Base-by-base conservation (phyloP, 139 green algal genomes). In the Chlamydomonas schloesseri region DNA sequence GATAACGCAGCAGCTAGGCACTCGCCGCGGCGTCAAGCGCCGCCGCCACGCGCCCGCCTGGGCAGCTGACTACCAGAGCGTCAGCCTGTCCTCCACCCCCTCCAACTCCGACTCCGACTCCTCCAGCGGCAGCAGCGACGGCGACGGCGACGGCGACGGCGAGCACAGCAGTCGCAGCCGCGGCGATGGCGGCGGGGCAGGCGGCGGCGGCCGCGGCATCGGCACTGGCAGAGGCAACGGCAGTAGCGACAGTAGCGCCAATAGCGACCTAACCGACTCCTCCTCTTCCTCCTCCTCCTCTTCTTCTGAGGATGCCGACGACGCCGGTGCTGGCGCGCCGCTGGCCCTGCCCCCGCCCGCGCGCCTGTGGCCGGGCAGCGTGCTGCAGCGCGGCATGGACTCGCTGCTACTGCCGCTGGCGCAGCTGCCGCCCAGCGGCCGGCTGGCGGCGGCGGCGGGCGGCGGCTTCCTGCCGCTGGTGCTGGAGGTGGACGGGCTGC, bases 401-500 rank as follows among this genome's bases (percentile, higher is more conserved):
- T 57, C 74, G 24, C 53, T 81, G 74, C 55, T 53, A 28, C 31
- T 81, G 55, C 74, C 53, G 8, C 17, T 20, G 13, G 34, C 23
- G 23, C 74, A 81, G 31, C 74, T 81, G 33, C 74, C 74, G 74
- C 55, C 31, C 0, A n/a, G 0, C 9, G 74, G 33, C 5, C 53
- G 50, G n/a, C 15, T 31, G 53, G 9, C 29, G 20, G 14, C n/a
- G 58, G 46, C 65, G 62, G 82, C 28, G 2, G 14, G 4, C 33
- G 68, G 57, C 36, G 71, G 64, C 46, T 34, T 76, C 29, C 79
- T 89, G 77, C 68, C 71, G 15, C 70, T 89, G n/a, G 64, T 76
- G 9, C 42, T 89, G 73, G 83, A 89, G 78, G 55, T 89, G 20
- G 78, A 86, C 58, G 85, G 77, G 21, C 46, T 47, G 21, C 71